Conservation (phyloP, 768 basidiomycete genomes). For the Xerocomellus dryophilus region DNA sequence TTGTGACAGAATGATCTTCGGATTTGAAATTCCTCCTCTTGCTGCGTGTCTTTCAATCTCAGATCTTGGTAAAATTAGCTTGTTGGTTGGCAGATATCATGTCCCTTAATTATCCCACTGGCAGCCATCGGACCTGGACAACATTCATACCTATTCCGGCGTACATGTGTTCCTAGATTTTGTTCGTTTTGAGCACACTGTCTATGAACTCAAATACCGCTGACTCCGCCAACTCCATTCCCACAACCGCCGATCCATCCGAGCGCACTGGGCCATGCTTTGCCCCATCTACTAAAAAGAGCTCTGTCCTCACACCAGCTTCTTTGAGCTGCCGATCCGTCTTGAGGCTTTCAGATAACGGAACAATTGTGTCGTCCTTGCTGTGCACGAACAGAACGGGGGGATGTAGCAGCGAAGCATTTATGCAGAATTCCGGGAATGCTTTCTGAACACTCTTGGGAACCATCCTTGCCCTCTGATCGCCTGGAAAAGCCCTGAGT, state of each 20-base stretch:
- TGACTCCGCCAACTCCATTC: not conserved
- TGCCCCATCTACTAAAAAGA: not conserved
- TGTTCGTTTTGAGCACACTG: not conserved
- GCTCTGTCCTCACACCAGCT: not conserved
- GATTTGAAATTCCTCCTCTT: no score
- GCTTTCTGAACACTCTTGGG: not conserved
- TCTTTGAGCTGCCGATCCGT: not conserved
- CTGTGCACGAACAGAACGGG: constrained; percentile 1
- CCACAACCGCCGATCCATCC: not conserved
- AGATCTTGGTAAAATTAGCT: no score
- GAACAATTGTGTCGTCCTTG: constrained; percentile 1
- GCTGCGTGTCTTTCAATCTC: no score
- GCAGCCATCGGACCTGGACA: no score
- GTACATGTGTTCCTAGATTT: not conserved
- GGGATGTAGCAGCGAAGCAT: not conserved
- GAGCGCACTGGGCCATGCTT: not conserved
- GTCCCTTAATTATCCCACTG: no score
- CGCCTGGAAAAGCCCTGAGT: not conserved
- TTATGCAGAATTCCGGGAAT: not conserved
- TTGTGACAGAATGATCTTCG: no score
- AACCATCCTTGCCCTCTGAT: not conserved
- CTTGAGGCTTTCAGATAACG: not conserved
- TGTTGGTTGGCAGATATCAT: no score
- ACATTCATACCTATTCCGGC: no score
- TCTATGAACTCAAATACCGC: constrained; percentile 1